These are phyloP conservation scores for Leucogyrophana mollusca DNA, from an alignment of 768 basidiomycete species.

Conservation along the genomic window DNA sequence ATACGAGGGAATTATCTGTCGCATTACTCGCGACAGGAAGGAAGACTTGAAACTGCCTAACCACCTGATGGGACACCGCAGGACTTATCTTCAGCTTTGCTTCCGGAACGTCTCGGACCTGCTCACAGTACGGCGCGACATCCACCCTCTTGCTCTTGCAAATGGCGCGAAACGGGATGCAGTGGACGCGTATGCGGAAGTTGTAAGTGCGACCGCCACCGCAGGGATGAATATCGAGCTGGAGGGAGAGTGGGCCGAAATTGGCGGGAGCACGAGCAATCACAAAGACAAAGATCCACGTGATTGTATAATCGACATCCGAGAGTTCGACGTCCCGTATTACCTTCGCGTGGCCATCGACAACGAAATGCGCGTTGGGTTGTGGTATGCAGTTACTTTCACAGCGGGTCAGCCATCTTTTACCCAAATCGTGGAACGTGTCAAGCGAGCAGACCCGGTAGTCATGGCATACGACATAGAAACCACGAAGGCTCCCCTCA, in stretches of 20 bases:
- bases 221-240: conserved; percentile 67
- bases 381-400: conserved; percentile 95
- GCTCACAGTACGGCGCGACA: conserved; percentile 79
- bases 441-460: conserved; percentile 98
- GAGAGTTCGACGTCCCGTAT: conserved; percentile 97
- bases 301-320: conserved; percentile 89
- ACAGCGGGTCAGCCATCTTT: conserved; percentile 77
- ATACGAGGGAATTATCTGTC: conserved; percentile 83
- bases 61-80: conserved; percentile 92
- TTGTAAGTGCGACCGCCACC: conserved; percentile 75
- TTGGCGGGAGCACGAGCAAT: conserved; percentile 35
- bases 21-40: conserved; percentile 79
- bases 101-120: conserved; percentile 96
- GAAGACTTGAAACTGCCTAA: conserved; percentile 96
- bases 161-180: conserved; percentile 93
- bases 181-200: conserved; percentile 96
- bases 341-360: conserved; percentile 99
- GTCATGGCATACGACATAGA: conserved; percentile 99
- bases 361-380: conserved; percentile 93
- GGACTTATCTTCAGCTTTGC: conserved; percentile 82
- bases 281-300: conserved; percentile 75
- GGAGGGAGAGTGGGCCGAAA: conserved; percentile 61
- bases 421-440: conserved; percentile 70
- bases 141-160: conserved; percentile 84
- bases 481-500: conserved; percentile 98